phyloP scores from a whole-genome alignment of 805 yeast species.

The Zygoascus tannicola region DNA sequence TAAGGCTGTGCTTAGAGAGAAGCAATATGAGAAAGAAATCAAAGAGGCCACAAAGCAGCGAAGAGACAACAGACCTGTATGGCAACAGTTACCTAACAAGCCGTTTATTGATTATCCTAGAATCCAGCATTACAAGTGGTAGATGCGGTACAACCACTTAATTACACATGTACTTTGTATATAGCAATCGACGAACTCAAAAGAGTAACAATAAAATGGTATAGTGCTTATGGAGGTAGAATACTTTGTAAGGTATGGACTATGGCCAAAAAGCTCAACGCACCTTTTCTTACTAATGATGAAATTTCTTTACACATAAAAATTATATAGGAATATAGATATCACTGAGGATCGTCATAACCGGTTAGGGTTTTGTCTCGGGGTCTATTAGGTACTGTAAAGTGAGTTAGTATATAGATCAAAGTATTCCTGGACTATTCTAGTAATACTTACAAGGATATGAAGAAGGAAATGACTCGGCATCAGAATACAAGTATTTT shows the following conservation, averaged over 20 bases:
- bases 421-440: neutral
- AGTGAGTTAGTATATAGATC: neutral
- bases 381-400: slow-evolving; percentile 21
- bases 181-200: neutral
- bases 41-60: slow-evolving; percentile 38
- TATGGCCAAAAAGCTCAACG: no score
- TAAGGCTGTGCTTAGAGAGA: slow-evolving; percentile 62
- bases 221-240: no score
- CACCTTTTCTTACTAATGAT: no score
- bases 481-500: slow-evolving; percentile 55
- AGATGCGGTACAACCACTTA: no score
- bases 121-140: slow-evolving; percentile 31
- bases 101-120: slow-evolving; percentile 31
- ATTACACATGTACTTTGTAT: neutral
- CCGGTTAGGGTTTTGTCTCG: slow-evolving; percentile 25
- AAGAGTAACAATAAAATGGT: no score
- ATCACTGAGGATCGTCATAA: slow-evolving; percentile 25
- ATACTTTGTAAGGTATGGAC: no score
- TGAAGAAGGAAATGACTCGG: slow-evolving; percentile 49
- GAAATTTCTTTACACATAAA: no score
- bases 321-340: no score
- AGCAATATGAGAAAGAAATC: slow-evolving; percentile 39
- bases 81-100: slow-evolving; percentile 31
- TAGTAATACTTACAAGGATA: slow-evolving; percentile 42
- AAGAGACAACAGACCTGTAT: slow-evolving; percentile 43